Percentiles rank a stretch among this genome's conserved stretches.
Conservation (phyloP, 257 asterid genomes). For the Rehmannia glutinosa region DNA sequence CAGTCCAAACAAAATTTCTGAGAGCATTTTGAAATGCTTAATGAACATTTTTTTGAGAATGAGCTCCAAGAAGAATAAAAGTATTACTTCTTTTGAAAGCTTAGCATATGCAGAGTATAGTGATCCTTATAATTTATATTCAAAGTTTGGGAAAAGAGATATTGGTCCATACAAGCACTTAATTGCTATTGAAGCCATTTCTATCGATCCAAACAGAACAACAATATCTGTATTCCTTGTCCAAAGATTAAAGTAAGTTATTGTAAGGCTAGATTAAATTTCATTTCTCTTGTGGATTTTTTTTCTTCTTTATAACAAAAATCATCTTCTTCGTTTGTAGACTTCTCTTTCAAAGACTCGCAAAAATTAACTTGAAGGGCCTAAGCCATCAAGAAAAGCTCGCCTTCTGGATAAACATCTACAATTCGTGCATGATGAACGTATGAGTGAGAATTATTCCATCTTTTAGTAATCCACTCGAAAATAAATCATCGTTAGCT, state of each 20-base stretch:
- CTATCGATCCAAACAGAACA: slow-evolving; percentile 57
- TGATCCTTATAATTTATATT: slow-evolving; percentile 64
- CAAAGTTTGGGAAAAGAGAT: slow-evolving; percentile 60
- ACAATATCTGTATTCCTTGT: slow-evolving; percentile 60
- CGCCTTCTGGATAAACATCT: slow-evolving; percentile 92
- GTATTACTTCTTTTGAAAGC: slow-evolving; percentile 35
- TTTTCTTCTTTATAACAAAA: not conserved
- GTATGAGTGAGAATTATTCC: slow-evolving; percentile 30
- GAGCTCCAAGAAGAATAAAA: slow-evolving; percentile 53
- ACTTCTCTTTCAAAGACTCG: slow-evolving; percentile 64
- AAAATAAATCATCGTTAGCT: not conserved
- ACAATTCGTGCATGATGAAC: slow-evolving; percentile 96
- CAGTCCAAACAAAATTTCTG: slow-evolving; percentile 70
- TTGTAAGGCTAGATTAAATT: not conserved
- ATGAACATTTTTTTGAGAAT: slow-evolving; percentile 58
- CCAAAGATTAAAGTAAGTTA: slow-evolving; percentile 64
- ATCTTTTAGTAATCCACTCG: not conserved
- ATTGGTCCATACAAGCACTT: slow-evolving; percentile 75
- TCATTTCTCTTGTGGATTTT: not conserved
- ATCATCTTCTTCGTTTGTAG: slow-evolving; percentile 33
- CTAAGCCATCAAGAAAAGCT: slow-evolving; percentile 83
- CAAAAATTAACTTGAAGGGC: slow-evolving; percentile 52
- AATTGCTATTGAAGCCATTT: slow-evolving; percentile 48
- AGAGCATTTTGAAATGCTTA: slow-evolving; percentile 72
- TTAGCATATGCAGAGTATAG: slow-evolving; percentile 33